Evolutionary conservation across 257 asterid genomes (phyloP).

Genomic region (Mitragyna speciosa): DNA sequence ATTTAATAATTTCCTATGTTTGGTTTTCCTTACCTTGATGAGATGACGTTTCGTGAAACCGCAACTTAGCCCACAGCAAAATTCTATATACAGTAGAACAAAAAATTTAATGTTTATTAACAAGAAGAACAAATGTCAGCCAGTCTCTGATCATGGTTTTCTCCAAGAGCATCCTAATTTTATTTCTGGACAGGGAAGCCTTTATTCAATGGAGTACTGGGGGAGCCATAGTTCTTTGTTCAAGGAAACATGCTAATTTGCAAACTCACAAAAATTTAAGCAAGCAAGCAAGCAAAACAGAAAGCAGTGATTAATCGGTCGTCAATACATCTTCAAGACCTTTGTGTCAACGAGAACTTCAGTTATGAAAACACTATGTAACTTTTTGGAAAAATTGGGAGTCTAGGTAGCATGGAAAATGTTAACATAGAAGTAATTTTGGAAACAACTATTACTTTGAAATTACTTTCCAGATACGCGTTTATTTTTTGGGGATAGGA

Average conservation of each 20-base stretch:
- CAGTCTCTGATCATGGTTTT: not conserved
- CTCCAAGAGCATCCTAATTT: not conserved
- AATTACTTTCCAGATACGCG: no score
- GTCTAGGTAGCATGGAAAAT: no score
- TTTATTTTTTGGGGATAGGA: no score
- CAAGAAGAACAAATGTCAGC: not conserved
- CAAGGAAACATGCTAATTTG: not conserved
- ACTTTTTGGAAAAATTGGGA: not conserved
- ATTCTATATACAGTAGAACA: not conserved
- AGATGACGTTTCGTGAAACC: not conserved
- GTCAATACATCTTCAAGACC: not conserved
- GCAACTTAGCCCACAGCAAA: not conserved
- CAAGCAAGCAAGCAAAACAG: not conserved
- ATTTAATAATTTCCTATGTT: no score
- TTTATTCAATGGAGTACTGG: not conserved
- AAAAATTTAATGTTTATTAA: not conserved
- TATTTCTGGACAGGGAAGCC: no score
- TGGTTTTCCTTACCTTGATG: not conserved
- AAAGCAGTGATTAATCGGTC: not conserved
- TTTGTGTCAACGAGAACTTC: not conserved
- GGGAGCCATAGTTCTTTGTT: not conserved
- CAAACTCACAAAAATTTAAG: not conserved
- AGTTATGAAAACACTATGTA: not conserved
- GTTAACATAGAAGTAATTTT: no score
- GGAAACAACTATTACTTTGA: no score